Base-by-base conservation (phyloP, 495 filamentous ascomycete species). In the Hypoxylon fragiforme region DNA sequence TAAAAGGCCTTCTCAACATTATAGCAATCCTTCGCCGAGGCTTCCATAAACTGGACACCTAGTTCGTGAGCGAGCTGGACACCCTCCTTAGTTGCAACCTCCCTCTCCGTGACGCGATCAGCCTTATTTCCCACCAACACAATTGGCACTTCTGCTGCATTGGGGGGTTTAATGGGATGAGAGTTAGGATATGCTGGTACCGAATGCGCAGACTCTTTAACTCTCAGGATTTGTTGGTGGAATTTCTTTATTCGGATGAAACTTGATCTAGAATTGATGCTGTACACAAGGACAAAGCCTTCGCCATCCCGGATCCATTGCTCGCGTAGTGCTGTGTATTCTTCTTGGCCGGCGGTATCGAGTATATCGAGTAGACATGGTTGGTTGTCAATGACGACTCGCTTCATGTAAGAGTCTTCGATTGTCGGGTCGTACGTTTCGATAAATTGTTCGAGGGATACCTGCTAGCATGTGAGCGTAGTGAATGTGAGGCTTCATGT, bases 121-220 rank as follows among this genome's bases (percentile, higher is more conserved):
- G 90, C 94, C 77, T 98, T 98, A 74, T 98, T 97, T 30, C 95
- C 94, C 19, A 98, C 94, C 24, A 98, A 79, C 94, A 98, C 97
- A 49, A 98, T 91, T n/a, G 94, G 94, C 2, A 92, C 89, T n/a
- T n/a, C n/a, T n/a, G 8, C 87, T 86, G 24, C 83, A 80, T 22
- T 79, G 71, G 0, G 81, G 74, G 32, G 65, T 71, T 41, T 64
- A 63, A 12, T 74, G 67, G 36, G 79, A 73, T 66, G 74, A 9
- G 85, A 81, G 14, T 84, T 77, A 15, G 80, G 75, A 58, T 84
- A 84, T 26, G 90, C 81, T 14, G 90, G 85, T 40, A 90, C 90
- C 37, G 89, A 86, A 39, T 85, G 85, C 31, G 89, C 86, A 1
- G 92, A 92, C 65, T 97, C 95, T 72, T 97, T 97, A 64, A 97